Evolutionary conservation across 176 grass and related monocot genomes (phyloP).

Genomic region (Triticum aestivum): IWGSC_CS_RefSeq_v2.1 NC_057795.1:670750573-670751072

Average conservation of each 20-base stretch:
- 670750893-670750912: too few species aligned
- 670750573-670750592: neutral
- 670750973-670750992: neutral
- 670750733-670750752: neutral
- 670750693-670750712: too few species aligned
- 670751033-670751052: neutral
- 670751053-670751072: neutral
- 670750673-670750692: slow-evolving; percentile 10
- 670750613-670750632: neutral
- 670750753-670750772: neutral
- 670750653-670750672: neutral
- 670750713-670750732: neutral
- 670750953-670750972: slow-evolving; percentile 3
- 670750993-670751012: neutral
- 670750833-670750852: slow-evolving; percentile 10
- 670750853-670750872: slow-evolving; percentile 9
- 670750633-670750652: neutral
- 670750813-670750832: slow-evolving; percentile 40
- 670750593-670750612: neutral
- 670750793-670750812: slow-evolving; percentile 45
- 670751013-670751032: neutral
- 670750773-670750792: neutral
- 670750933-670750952: neutral
- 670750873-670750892: neutral
- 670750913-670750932: neutral